A percentile compares a stretch with the other conserved stretches of the same genome.
Evolutionary conservation across 495 filamentous ascomycete genomes (phyloP).

Genomic region (Delitschia confertaspora): DNA sequence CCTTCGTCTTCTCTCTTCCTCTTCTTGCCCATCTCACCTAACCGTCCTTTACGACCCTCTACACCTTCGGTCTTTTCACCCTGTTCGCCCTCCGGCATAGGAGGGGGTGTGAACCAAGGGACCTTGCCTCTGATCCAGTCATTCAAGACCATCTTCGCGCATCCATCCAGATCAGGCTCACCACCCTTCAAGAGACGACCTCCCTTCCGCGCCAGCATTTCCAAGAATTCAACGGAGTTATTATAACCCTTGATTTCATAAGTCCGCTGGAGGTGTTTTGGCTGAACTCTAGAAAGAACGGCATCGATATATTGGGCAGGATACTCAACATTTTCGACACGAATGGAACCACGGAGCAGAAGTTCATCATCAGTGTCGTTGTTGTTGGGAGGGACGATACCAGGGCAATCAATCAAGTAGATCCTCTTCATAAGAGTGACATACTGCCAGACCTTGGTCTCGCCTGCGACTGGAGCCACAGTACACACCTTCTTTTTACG

Average conservation of each 20-base stretch:
- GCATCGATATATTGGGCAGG: constrained; percentile 91
- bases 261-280: constrained; percentile 81
- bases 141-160: constrained; percentile 91
- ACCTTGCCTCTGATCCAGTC: constrained; percentile 92
- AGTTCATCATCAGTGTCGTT: constrained; percentile 79
- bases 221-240: constrained; percentile 72
- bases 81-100: constrained; percentile 41
- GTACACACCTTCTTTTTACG: constrained; percentile 87
- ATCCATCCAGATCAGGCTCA: constrained; percentile 84
- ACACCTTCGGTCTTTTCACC: constrained; percentile 40
- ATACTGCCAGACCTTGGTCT: constrained; percentile 95
- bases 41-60: constrained; percentile 48
- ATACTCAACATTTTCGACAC: constrained; percentile 90
- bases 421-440: constrained; percentile 95
- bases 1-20: constrained; percentile 37
- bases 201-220: constrained; percentile 76
- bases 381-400: constrained; percentile 80
- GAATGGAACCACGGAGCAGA: constrained; percentile 81
- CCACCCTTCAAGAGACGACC: constrained; percentile 80
- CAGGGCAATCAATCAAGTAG: constrained; percentile 94
- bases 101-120: constrained; percentile 87
- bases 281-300: constrained; percentile 68
- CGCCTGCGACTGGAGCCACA: constrained; percentile 90
- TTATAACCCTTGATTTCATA: constrained; percentile 75
- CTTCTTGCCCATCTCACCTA: constrained; percentile 57